Percentiles rank a stretch among this genome's conserved stretches.
phyloP scores from a whole-genome alignment of 106 monocot species.

The Dioscorea zingiberensis region DNA sequence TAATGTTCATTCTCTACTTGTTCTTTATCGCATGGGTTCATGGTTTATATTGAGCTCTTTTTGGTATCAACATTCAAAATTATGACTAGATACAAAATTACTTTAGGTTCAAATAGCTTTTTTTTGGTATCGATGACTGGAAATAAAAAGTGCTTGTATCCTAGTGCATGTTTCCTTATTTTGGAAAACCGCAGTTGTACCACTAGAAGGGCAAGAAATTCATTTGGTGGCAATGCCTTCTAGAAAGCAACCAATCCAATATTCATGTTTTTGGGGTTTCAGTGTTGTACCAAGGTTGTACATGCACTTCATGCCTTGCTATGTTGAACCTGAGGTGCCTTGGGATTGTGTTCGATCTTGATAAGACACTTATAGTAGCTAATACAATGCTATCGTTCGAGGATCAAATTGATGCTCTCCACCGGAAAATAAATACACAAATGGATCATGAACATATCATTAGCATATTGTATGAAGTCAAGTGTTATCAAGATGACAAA shows the following conservation, averaged over 20 bases:
- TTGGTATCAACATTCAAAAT: no score
- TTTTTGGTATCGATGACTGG: no score
- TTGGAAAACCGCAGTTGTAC: slow-evolving; percentile 86
- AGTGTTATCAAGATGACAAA: slow-evolving; percentile 94
- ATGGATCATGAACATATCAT: slow-evolving; percentile 63
- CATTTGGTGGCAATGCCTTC: no score
- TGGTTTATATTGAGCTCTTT: no score
- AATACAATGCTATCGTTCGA: slow-evolving; percentile 96
- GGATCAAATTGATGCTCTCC: slow-evolving; percentile 77
- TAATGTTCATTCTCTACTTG: no score
- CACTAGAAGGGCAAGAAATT: slow-evolving; percentile 61
- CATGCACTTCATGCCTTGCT: slow-evolving; percentile 60
- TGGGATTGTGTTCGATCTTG: slow-evolving; percentile 98
- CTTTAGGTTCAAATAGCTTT: no score
- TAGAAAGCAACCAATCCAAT: slow-evolving; percentile 41
- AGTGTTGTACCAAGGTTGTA: slow-evolving; percentile 50
- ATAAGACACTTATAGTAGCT: slow-evolving; percentile 97
- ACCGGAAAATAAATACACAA: slow-evolving; percentile 73
- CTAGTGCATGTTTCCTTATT: background rate
- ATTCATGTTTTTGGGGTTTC: slow-evolving; percentile 88
- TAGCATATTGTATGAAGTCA: slow-evolving; percentile 81
- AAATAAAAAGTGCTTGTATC: no score
- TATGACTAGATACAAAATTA: no score
- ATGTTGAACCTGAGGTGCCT: slow-evolving; percentile 93
- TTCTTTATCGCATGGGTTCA: no score